phyloP scores from a whole-genome alignment of 768 basidiomycete species.

The Termitomyces sp. region DNA sequence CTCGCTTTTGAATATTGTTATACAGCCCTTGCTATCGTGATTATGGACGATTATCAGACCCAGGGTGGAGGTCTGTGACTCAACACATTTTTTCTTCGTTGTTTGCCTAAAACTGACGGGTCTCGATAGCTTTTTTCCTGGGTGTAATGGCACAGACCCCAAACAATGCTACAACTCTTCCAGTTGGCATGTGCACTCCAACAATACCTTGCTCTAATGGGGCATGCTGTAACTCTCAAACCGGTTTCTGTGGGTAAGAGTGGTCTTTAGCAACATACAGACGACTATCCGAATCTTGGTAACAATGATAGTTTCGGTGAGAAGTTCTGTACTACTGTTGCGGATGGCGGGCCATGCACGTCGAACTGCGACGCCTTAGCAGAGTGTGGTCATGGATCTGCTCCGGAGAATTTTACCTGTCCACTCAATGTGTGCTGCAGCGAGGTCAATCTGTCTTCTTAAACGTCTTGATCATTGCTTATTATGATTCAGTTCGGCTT shows the following conservation, averaged over 20 bases:
- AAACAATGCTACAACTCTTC: neutral
- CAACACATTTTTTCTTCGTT: neutral
- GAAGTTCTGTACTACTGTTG: neutral
- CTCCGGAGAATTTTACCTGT: neutral
- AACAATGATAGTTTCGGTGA: neutral
- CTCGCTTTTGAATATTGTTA: too few species aligned
- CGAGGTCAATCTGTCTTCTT: neutral
- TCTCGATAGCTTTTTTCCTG: neutral
- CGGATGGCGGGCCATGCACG: neutral
- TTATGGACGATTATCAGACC: slow-evolving; percentile 24
- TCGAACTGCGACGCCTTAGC: slow-evolving; percentile 1
- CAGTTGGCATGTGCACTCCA: neutral
- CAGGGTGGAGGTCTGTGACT: slow-evolving; percentile 41
- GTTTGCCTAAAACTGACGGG: neutral
- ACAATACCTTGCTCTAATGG: neutral
- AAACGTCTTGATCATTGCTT: neutral
- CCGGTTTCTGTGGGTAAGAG: neutral
- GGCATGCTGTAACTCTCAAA: neutral
- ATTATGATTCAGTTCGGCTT: neutral
- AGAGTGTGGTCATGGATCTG: neutral
- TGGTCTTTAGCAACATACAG: neutral
- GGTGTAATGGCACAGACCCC: neutral
- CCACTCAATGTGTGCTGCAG: neutral
- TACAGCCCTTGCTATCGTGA: neutral
- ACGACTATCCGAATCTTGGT: neutral